These are phyloP conservation scores for Puccinia novopanici DNA, from an alignment of 1,284 basidiomycete species.

Conservation along the genomic window DNA sequence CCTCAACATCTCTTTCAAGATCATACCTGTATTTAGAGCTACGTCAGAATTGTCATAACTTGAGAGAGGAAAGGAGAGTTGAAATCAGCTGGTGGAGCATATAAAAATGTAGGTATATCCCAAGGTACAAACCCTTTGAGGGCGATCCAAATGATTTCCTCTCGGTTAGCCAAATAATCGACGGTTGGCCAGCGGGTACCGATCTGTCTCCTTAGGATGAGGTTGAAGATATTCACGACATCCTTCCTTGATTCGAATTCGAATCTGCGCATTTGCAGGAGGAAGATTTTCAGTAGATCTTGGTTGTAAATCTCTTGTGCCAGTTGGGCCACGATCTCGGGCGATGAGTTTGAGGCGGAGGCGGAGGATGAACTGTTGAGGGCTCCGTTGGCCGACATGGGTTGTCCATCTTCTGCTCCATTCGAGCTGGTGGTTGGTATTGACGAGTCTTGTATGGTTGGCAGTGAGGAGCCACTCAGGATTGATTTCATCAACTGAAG, in stretches of 20 bases:
- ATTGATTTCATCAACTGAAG: slow-evolving; percentile 47
- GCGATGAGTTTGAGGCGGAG: slow-evolving; percentile 22
- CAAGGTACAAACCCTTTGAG: slow-evolving; percentile 67
- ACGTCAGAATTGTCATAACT: slow-evolving; percentile 88
- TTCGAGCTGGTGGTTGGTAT: slow-evolving; percentile 24
- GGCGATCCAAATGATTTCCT: slow-evolving; percentile 83
- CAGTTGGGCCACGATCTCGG: slow-evolving; percentile 81
- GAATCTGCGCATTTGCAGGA: slow-evolving; percentile 77
- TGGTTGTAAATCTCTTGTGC: slow-evolving; percentile 93
- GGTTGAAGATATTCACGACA: slow-evolving; percentile 94
- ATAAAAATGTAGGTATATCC: neutral
- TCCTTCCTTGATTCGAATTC: slow-evolving; percentile 94
- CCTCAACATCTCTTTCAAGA: slow-evolving; percentile 92
- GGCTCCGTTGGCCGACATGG: slow-evolving; percentile 1
- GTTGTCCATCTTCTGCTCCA: slow-evolving; percentile 8
- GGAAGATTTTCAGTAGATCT: slow-evolving; percentile 79
- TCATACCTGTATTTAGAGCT: slow-evolving; percentile 96
- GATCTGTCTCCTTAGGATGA: slow-evolving; percentile 89
- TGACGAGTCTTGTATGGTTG: slow-evolving; percentile 29
- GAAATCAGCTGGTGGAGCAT: neutral
- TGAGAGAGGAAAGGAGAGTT: slow-evolving; percentile 53
- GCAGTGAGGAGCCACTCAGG: slow-evolving; percentile 33
- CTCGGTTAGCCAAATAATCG: slow-evolving; percentile 82
- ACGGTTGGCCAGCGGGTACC: slow-evolving; percentile 91
- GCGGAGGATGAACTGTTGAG: slow-evolving; percentile 46